A percentile compares a stretch with the other conserved stretches of the same genome.
Evolutionary conservation across 495 filamentous ascomycete species (phyloP).

Genomic region (Penicillium samsonianum): DNA sequence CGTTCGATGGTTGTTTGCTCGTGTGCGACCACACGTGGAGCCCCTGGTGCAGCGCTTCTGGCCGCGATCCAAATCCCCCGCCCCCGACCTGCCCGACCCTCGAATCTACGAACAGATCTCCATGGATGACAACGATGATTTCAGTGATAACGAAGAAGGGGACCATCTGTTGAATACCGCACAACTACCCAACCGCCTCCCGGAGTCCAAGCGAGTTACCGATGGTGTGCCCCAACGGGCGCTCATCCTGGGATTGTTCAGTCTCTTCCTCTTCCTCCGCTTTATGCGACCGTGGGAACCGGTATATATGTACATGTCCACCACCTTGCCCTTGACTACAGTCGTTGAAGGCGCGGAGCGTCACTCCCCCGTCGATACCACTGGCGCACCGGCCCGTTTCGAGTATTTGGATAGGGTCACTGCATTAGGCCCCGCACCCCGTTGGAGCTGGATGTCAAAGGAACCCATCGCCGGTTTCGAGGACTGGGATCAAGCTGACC

Average conservation of each 20-base stretch:
- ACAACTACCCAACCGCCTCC: conserved; percentile 3
- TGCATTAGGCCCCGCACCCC: conserved; percentile 26
- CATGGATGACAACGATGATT: conserved; percentile 31
- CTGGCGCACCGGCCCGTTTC: conserved; percentile 25
- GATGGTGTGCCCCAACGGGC: conserved; percentile 21
- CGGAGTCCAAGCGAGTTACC: conserved; percentile 15
- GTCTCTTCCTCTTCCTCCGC: conserved; percentile 28
- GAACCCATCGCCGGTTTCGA: conserved; percentile 30
- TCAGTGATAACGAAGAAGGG: conserved; percentile 34
- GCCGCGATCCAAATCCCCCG: conserved; percentile 12
- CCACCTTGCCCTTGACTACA: conserved; percentile 30
- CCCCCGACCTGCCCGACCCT: conserved; percentile 27
- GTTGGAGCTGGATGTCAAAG: conserved; percentile 36
- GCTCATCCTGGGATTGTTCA: conserved; percentile 21
- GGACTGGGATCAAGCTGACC: conserved; percentile 34
- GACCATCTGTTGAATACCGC: conserved; percentile 19
- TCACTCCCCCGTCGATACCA: conserved; percentile 27
- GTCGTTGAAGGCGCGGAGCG: conserved; percentile 30
- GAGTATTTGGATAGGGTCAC: conserved; percentile 25
- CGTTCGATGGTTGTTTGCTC: conserved; percentile 24
- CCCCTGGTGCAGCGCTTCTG: conserved; percentile 12
- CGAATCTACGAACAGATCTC: conserved; percentile 36
- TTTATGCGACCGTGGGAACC: conserved; percentile 33
- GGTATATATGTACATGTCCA: conserved; percentile 37
- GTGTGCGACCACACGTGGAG: conserved; percentile 17